phyloP scores from a whole-genome alignment of 2,329 filamentous ascomycete species.

The Hyphodiscus sp. region DNA sequence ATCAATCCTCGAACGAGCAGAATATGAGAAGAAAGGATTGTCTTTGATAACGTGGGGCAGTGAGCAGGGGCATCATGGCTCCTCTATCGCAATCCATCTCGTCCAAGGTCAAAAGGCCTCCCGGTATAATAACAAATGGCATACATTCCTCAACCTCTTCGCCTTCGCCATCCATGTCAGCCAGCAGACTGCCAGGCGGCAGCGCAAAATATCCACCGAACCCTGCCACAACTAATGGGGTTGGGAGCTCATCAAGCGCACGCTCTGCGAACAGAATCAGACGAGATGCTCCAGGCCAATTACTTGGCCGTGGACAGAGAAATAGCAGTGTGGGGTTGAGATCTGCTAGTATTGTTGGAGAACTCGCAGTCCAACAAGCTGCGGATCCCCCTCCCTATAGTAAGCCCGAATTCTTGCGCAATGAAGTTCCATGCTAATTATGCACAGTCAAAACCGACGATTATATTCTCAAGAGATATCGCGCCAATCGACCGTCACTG shows the following conservation, averaged over 20 bases:
- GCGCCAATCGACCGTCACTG: slow-evolving; percentile 68
- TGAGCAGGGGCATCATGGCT: slow-evolving; percentile 20
- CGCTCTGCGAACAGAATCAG: slow-evolving; percentile 52
- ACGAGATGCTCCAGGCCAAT: slow-evolving; percentile 46
- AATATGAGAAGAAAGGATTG: neutral
- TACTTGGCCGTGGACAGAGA: slow-evolving; percentile 41
- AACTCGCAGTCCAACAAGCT: slow-evolving; percentile 32
- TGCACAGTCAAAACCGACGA: slow-evolving; percentile 60
- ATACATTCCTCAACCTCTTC: slow-evolving; percentile 44
- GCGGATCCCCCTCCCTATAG: slow-evolving; percentile 47
- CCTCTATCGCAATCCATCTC: slow-evolving; percentile 22
- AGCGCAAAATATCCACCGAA: slow-evolving; percentile 45
- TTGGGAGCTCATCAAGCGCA: slow-evolving; percentile 31
- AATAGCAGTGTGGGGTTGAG: slow-evolving; percentile 43
- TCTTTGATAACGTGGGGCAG: neutral
- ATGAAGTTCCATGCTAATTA: slow-evolving; percentile 20
- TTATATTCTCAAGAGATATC: slow-evolving; percentile 80
- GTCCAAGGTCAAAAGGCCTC: slow-evolving; percentile 59
- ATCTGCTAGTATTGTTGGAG: slow-evolving; percentile 42
- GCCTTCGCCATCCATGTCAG: slow-evolving; percentile 44
- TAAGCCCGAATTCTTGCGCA: slow-evolving; percentile 29
- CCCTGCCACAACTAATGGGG: slow-evolving; percentile 40
- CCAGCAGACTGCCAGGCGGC: slow-evolving; percentile 46
- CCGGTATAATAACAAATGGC: slow-evolving; percentile 43
- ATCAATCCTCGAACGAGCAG: neutral